Evolutionary conservation across 495 filamentous ascomycete species (phyloP).

Genomic region (Hypomontagnella submonticulosa): DNA sequence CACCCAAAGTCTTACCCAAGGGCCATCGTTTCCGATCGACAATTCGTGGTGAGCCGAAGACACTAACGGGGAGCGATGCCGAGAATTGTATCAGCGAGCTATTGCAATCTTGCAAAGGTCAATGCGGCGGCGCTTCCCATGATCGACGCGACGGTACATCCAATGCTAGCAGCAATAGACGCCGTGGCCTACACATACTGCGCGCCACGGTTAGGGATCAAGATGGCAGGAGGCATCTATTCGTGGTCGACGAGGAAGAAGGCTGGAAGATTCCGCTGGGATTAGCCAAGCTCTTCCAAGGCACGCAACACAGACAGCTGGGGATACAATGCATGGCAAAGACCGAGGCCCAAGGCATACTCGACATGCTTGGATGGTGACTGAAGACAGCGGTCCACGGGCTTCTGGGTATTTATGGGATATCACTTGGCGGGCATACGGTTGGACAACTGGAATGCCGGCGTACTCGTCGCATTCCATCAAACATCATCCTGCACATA

Average conservation of each 20-base stretch:
- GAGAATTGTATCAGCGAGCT: constrained; percentile 68
- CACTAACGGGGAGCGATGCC: constrained; percentile 68
- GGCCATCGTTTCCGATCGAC: constrained; percentile 41
- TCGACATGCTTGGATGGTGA: constrained; percentile 71
- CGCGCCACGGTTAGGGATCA: constrained; percentile 85
- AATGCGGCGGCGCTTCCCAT: constrained; percentile 60
- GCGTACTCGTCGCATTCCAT: constrained; percentile 25
- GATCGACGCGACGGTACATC: constrained; percentile 49
- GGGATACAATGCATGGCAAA: constrained; percentile 70
- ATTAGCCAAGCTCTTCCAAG: constrained; percentile 76
- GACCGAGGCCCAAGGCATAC: constrained; percentile 67
- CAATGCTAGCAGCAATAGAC: constrained; percentile 57
- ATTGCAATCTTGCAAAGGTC: constrained; percentile 69
- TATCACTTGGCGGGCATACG: constrained; percentile 16
- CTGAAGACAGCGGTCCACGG: background rate
- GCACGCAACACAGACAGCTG: constrained; percentile 73
- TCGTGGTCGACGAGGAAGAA: constrained; percentile 82
- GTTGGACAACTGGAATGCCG: constrained; percentile 26
- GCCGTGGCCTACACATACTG: constrained; percentile 76
- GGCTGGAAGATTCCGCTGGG: constrained; percentile 93
- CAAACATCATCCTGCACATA: background rate
- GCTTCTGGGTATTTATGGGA: constrained; percentile 16
- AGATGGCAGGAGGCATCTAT: constrained; percentile 84
- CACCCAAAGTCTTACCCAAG: constrained; percentile 42
- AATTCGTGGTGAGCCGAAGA: constrained; percentile 55